Evolutionary conservation across 202 grass and related monocot genomes (phyloP).

Genomic region (Zoysia matrella): DNA sequence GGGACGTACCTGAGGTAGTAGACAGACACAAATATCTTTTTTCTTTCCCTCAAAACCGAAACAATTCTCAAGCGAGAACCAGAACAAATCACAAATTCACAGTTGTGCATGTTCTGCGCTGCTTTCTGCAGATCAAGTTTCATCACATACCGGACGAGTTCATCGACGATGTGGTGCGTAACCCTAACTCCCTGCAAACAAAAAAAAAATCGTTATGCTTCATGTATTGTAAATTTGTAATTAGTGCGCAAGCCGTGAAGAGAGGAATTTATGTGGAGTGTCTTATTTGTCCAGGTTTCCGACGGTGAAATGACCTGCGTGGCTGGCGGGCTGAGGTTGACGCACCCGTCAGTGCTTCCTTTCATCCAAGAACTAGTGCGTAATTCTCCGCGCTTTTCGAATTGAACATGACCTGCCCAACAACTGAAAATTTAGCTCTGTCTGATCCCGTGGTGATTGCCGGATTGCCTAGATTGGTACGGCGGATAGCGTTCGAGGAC

Average conservation of each 20-base stretch:
- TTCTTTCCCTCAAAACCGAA: no score
- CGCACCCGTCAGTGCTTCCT: slow-evolving; percentile 63
- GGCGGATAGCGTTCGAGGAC: slow-evolving; percentile 76
- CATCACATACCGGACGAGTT: slow-evolving; percentile 68
- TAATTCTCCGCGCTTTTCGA: background rate
- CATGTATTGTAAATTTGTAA: background rate
- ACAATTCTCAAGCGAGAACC: no score
- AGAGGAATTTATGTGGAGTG: no score
- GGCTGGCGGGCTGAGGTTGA: slow-evolving; percentile 75
- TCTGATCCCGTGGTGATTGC: background rate
- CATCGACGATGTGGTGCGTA: slow-evolving; percentile 57
- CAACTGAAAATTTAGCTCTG: background rate
- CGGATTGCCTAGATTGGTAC: slow-evolving; percentile 54
- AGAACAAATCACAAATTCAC: background rate
- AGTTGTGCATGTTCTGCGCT: background rate
- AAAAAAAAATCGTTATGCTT: background rate
- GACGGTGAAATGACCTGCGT: slow-evolving; percentile 67
- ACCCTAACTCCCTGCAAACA: background rate
- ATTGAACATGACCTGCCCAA: background rate
- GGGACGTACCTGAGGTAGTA: slow-evolving; percentile 64
- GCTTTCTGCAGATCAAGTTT: slow-evolving; percentile 63
- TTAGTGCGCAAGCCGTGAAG: no score
- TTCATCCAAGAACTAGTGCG: slow-evolving; percentile 71
- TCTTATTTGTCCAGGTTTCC: slow-evolving; percentile 45
- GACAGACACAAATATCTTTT: no score